These are phyloP conservation scores for Aspergillus affinis DNA, from an alignment of 495 filamentous ascomycete species.

Conservation along the genomic window DNA sequence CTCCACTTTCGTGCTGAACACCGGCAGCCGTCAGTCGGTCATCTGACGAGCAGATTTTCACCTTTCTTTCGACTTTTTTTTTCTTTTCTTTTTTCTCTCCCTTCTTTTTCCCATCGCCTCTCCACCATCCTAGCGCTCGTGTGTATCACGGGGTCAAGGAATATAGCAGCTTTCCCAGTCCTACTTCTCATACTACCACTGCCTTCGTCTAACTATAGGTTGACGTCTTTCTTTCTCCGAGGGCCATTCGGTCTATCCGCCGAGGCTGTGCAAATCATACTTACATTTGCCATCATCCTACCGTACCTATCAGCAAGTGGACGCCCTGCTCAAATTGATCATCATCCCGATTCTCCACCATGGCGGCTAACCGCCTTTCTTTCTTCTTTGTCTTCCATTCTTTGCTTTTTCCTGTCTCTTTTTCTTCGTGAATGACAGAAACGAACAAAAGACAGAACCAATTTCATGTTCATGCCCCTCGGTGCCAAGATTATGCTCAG, in stretches of 20 bases:
- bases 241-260: neutral
- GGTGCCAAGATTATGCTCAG: neutral
- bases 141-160: neutral
- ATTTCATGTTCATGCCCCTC: neutral
- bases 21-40: slow-evolving; percentile 9
- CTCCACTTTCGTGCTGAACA: slow-evolving; percentile 10
- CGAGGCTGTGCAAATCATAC: slow-evolving; percentile 7
- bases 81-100: no score
- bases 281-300: neutral
- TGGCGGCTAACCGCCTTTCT: neutral
- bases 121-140: neutral
- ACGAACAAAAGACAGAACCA: no score
- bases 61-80: no score
- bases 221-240: neutral
- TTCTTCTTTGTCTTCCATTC: neutral
- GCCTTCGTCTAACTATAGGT: neutral
- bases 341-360: neutral
- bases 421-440: no score
- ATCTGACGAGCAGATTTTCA: slow-evolving; percentile 16
- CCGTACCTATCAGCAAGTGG: slow-evolving; percentile 4
- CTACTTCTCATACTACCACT: no score
- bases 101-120: neutral
- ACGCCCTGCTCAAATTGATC: neutral
- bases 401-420: neutral
- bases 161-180: no score